Base-by-base conservation (phyloP, 106 monocot species). In the Amphibolis antarctica region DNA sequence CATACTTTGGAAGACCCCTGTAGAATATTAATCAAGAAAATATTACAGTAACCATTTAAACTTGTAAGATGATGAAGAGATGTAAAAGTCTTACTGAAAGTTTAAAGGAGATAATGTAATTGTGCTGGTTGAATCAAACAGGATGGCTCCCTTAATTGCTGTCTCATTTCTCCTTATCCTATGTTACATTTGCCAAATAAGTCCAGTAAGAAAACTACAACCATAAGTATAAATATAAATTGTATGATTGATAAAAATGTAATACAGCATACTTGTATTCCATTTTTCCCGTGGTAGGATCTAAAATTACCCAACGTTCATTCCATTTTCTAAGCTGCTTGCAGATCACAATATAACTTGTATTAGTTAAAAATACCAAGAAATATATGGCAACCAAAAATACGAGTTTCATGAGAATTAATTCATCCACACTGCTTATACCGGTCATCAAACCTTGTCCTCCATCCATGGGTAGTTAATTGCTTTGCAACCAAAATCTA, bases 201-300 rank as follows among this genome's bases (percentile, higher is more conserved):
- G 3, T 42, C 42, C 7, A n/a, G 22, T 12, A 0, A 28, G 4
- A 58, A 28, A 28, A 28, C 14, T 22, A 55, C 22, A 49, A 10
- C 17, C 0, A 19, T 49, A 49, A 5, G 10, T 7, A 36, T 36
- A 36, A 36, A 7, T 36, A 36, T 55, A 10, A 55, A 27, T 55
- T 55, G 23, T 27, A 14, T 14, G 17, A 49, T 0, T 14, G 10
- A 49, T 19, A 49, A 49, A 7, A 42, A 60, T 20, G 43, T 60
- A 56, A 56, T 42, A 6, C 63, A 27, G 12, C 69, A 54, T 89
- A 94, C 96, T 96, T 96, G 80, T 96, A 96, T 71, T 96, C 96
- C 96, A 96, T 90, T 69, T 86, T 96, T 77, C 96, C 96, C 59
- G 89, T 86, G 18, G 89, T 90, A 30, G 96, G 90, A 46, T 96